A percentile compares a stretch with the other conserved stretches of the same genome.
These are phyloP conservation scores for Ogataea haglerorum DNA, from an alignment of 805 yeast species.

Conservation along the genomic window DNA sequence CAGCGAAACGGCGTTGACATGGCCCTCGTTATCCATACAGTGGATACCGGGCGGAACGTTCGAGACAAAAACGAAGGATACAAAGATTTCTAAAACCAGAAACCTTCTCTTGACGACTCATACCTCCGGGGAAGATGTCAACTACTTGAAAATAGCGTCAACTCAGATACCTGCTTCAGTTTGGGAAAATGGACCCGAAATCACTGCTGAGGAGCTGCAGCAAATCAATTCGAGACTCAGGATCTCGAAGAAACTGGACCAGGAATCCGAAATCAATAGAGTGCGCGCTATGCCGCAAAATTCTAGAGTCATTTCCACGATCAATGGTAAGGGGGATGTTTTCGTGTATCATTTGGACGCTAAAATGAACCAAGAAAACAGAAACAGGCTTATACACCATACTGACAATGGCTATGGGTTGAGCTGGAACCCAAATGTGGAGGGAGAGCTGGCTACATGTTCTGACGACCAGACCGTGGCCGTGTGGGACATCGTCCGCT, in stretches of 20 bases:
- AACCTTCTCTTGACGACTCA: constrained; percentile 67
- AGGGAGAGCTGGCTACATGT: constrained; percentile 53
- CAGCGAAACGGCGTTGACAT: constrained; percentile 70
- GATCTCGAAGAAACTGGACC: constrained; percentile 57
- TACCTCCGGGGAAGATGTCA: constrained; percentile 64
- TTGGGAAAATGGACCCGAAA: constrained; percentile 19
- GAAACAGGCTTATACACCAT: constrained; percentile 46
- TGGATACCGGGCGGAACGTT: constrained; percentile 56
- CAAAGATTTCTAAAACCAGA: constrained; percentile 35
- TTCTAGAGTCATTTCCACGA: constrained; percentile 54
- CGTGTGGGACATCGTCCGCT: constrained; percentile 49
- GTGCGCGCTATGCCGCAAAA: constrained; percentile 69
- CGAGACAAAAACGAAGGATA: constrained; percentile 24
- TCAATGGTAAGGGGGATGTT: constrained; percentile 63
- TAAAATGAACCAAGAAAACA: constrained; percentile 19
- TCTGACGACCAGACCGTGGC: constrained; percentile 67
- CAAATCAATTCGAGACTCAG: constrained; percentile 53
- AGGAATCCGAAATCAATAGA: constrained; percentile 65
- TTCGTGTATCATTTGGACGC: constrained; percentile 44
- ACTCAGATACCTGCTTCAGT: constrained; percentile 54
- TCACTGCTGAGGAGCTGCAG: constrained; percentile 27
- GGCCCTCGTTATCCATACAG: constrained; percentile 81
- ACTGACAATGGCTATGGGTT: constrained; percentile 71
- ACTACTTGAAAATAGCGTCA: constrained; percentile 63
- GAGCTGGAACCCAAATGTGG: constrained; percentile 52